A percentile compares a stretch with the other conserved stretches of the same genome.
Evolutionary conservation across 495 filamentous ascomycete species (phyloP).

Genomic region (Aspergillus coremiiformis): DNA sequence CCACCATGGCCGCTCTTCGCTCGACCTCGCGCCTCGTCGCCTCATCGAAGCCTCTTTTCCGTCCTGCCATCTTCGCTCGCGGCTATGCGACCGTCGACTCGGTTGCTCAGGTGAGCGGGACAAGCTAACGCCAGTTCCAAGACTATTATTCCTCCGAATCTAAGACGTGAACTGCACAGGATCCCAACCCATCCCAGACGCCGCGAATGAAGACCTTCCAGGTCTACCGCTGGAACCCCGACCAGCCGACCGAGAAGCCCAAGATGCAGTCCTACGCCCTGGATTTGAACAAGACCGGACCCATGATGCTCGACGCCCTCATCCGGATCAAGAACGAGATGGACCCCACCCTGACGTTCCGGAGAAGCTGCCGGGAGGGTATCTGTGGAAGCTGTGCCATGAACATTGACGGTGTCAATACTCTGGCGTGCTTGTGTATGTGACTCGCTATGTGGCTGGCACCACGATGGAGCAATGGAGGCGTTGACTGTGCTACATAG

Average conservation of each 20-base stretch:
- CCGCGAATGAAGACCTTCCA: conserved; percentile 88
- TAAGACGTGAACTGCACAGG: conserved; percentile 48
- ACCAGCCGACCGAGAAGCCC: conserved; percentile 82
- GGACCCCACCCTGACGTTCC: conserved; percentile 93
- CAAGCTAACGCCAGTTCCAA: conserved; percentile 22
- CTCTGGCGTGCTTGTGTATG: conserved; percentile 94
- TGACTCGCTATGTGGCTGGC: conserved; percentile 13
- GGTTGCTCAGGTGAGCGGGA: conserved; percentile 28
- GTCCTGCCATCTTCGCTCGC: conserved; percentile 38
- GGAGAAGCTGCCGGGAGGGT: conserved; percentile 90
- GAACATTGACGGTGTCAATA: conserved; percentile 99
- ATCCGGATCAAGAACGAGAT: conserved; percentile 99
- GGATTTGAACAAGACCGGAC: conserved; percentile 96
- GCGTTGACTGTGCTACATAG: conserved; percentile 35
- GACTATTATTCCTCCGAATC: conserved; percentile 31
- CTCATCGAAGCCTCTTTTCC: conserved; percentile 49
- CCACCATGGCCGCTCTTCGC: conserved; percentile 73
- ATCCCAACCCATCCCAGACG: conserved; percentile 46
- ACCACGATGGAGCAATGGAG: neutral
- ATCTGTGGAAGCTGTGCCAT: conserved; percentile 98
- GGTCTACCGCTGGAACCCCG: conserved; percentile 98
- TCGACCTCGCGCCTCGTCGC: conserved; percentile 58
- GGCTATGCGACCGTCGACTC: conserved; percentile 47
- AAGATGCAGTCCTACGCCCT: conserved; percentile 89
- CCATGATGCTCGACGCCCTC: conserved; percentile 94